Percentiles rank a stretch among this genome's conserved stretches.
Conservation (phyloP, 257 asterid genomes). For the Buddleja alternifolia region DNA sequence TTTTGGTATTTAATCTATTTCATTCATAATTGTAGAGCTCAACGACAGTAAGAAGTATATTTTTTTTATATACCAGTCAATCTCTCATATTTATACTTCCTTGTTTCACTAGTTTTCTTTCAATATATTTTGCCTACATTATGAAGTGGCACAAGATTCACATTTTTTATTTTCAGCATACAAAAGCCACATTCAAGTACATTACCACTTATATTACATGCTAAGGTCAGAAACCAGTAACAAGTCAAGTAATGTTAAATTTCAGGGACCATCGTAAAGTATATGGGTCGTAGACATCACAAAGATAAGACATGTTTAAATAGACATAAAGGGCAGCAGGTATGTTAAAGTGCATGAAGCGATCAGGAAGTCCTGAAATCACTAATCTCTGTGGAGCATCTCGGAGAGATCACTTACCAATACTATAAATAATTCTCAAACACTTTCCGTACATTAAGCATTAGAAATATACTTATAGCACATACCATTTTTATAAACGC, state of each 20-base stretch:
- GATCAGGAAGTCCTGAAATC: neutral
- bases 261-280: constrained; percentile 10
- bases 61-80: neutral
- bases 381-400: too few relatives aligned
- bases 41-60: neutral
- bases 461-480: too few relatives aligned
- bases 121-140: neutral
- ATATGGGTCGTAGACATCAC: neutral
- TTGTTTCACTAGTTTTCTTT: neutral
- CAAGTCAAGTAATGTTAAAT: constrained; percentile 1
- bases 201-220: neutral
- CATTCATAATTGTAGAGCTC: neutral
- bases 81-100: neutral
- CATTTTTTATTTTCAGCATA: neutral
- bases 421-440: too few relatives aligned
- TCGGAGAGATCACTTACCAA: too few relatives aligned
- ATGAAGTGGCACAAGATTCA: neutral
- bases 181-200: neutral
- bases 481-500: too few relatives aligned
- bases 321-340: neutral
- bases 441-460: too few relatives aligned
- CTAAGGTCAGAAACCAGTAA: neutral
- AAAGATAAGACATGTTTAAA: neutral
- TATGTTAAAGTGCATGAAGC: neutral
- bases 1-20: neutral